Conservation (phyloP, 169 alveolate species). For the Sarcocystis neurona region DNA sequence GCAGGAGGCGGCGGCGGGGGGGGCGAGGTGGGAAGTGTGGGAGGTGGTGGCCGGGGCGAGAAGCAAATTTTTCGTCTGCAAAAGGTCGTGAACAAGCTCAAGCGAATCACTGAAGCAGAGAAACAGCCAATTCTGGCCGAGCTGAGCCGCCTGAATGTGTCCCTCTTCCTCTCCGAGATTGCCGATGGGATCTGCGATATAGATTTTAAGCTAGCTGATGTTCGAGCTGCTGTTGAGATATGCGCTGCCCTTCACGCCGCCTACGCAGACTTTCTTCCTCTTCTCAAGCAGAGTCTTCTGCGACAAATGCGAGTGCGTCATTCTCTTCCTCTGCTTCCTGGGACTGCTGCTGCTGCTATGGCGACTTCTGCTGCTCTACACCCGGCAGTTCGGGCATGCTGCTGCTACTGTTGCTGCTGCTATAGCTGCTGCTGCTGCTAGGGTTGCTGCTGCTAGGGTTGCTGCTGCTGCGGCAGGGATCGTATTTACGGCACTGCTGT, state of each 20-base stretch:
- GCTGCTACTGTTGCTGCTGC: neutral
- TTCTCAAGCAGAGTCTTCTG: slow-evolving; percentile 9
- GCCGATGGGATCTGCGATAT: slow-evolving; percentile 25
- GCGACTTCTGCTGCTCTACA: too few relatives aligned
- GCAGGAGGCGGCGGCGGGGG: neutral
- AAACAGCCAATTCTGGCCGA: slow-evolving; percentile 25
- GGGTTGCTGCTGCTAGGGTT: neutral
- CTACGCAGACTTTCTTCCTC: slow-evolving; percentile 19
- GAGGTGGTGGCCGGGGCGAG: slow-evolving; percentile 37
- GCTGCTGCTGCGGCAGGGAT: too few relatives aligned
- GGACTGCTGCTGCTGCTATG: too few relatives aligned
- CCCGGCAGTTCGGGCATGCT: too few relatives aligned
- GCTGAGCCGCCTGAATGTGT: slow-evolving; percentile 18
- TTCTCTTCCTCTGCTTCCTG: neutral
- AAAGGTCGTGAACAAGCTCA: slow-evolving; percentile 28
- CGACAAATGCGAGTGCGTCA: neutral
- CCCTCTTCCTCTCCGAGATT: slow-evolving; percentile 35
- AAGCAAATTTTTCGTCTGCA: slow-evolving; percentile 26
- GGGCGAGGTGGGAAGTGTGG: neutral
- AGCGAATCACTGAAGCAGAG: slow-evolving; percentile 40
- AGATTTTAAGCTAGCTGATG: slow-evolving; percentile 28
- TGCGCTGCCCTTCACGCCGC: neutral
- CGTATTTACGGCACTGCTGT: too few relatives aligned
- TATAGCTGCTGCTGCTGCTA: neutral
- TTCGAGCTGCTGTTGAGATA: slow-evolving; percentile 39